Conservation (phyloP, 1,284 basidiomycete genomes). For the Cryptococcus deneoformans region DNA sequence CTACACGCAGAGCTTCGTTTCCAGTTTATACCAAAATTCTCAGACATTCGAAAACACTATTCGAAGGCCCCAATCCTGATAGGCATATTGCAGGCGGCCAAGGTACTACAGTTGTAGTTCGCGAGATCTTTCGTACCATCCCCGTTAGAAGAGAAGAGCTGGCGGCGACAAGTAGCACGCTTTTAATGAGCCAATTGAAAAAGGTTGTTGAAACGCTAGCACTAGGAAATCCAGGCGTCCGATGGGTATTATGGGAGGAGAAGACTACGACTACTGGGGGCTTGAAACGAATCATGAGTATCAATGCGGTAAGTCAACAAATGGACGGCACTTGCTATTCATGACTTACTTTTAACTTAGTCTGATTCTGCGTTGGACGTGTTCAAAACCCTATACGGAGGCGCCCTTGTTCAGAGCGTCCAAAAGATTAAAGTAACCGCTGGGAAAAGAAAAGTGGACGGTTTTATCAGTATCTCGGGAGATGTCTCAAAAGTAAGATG, state of each 20-base stretch:
- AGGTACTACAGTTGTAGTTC: constrained; percentile 75
- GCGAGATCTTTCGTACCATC: constrained; percentile 77
- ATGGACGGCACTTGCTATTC: not conserved
- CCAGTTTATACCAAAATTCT: constrained; percentile 67
- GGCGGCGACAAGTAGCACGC: constrained; percentile 46
- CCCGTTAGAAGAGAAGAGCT: constrained; percentile 39
- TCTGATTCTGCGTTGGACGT: constrained; percentile 16
- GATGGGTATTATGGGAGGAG: constrained; percentile 65
- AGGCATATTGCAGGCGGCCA: constrained; percentile 60
- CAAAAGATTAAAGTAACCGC: constrained; percentile 60
- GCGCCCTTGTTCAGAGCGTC: constrained; percentile 50
- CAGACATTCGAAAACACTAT: constrained; percentile 58
- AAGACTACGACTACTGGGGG: constrained; percentile 11
- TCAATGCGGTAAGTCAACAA: constrained; percentile 54
- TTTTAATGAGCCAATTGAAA: constrained; percentile 64
- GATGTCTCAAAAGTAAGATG: constrained; percentile 62
- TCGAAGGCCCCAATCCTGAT: constrained; percentile 62
- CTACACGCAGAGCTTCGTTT: constrained; percentile 61
- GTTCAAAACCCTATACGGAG: constrained; percentile 32
- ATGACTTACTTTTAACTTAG: constrained; percentile 4
- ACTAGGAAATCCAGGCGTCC: constrained; percentile 65
- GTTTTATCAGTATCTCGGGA: constrained; percentile 77
- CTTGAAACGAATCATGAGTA: constrained; percentile 21
- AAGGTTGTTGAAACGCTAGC: constrained; percentile 69
- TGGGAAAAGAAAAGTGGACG: constrained; percentile 61